Conservation (phyloP, 2,329 filamentous ascomycete species). For the Fusarium protoensiforme region DNA sequence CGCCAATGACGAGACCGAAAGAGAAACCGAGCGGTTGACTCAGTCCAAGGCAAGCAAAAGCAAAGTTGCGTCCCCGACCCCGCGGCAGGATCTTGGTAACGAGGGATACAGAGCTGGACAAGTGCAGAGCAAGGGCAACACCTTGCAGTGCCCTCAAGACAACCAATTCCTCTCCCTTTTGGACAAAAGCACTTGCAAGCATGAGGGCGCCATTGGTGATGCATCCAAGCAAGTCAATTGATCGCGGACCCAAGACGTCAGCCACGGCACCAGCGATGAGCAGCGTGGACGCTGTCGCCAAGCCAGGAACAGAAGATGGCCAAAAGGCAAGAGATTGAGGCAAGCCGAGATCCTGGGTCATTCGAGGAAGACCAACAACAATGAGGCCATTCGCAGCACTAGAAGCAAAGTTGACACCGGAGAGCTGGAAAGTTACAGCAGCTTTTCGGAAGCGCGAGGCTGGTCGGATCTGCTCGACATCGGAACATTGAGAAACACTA, state of each 20-base stretch:
- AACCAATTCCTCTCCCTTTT: slow-evolving; percentile 48
- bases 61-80: slow-evolving; percentile 53
- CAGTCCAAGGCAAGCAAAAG: slow-evolving; percentile 57
- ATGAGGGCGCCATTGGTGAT: slow-evolving; percentile 45
- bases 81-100: slow-evolving; percentile 45
- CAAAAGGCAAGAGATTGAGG: slow-evolving; percentile 50
- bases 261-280: slow-evolving; percentile 53
- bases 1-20: slow-evolving; percentile 61
- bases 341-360: slow-evolving; percentile 51
- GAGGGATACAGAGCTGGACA: slow-evolving; percentile 51
- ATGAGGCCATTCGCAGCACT: slow-evolving; percentile 46
- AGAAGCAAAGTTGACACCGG: slow-evolving; percentile 39
- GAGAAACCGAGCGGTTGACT: slow-evolving; percentile 62
- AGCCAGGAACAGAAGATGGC: slow-evolving; percentile 51
- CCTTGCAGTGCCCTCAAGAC: slow-evolving; percentile 54
- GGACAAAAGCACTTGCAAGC: slow-evolving; percentile 46
- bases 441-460: slow-evolving; percentile 31
- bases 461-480: background rate
- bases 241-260: slow-evolving; percentile 49
- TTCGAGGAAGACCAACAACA: slow-evolving; percentile 53
- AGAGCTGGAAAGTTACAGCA: slow-evolving; percentile 36
- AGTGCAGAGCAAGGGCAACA: slow-evolving; percentile 49
- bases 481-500: background rate
- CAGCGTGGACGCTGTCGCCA: slow-evolving; percentile 50
- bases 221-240: slow-evolving; percentile 49